A percentile compares a stretch with the other conserved stretches of the same genome.
These are phyloP conservation scores for Neohortaea acidophila DNA, from an alignment of 495 filamentous ascomycete species.

Conservation along the genomic window DNA sequence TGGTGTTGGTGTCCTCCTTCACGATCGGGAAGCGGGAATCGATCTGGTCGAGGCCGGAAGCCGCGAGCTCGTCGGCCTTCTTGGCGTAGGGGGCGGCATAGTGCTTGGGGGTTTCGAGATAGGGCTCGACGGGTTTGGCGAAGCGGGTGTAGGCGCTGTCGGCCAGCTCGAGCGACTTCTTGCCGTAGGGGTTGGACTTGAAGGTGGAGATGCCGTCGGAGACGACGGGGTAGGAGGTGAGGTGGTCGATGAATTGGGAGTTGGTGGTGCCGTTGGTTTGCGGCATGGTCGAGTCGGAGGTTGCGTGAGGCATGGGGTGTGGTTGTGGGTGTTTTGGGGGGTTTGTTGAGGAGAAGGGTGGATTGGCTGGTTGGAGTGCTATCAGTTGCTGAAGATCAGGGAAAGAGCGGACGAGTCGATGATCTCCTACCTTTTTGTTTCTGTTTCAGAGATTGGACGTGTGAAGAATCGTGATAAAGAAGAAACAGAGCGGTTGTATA, in stretches of 20 bases:
- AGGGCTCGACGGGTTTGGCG: slow-evolving; percentile 60
- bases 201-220: slow-evolving; percentile 61
- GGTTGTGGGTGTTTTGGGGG: too few relatives aligned
- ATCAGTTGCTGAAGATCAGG: too few relatives aligned
- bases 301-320: slow-evolving; percentile 30
- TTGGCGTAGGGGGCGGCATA: slow-evolving; percentile 69
- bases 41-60: slow-evolving; percentile 54
- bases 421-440: too few relatives aligned
- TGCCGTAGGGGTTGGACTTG: slow-evolving; percentile 65
- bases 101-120: slow-evolving; percentile 58
- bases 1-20: slow-evolving; percentile 69
- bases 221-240: slow-evolving; percentile 72
- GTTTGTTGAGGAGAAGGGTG: too few relatives aligned
- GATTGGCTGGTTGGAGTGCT: too few relatives aligned
- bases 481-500: too few relatives aligned
- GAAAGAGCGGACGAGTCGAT: too few relatives aligned
- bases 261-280: slow-evolving; percentile 52
- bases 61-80: slow-evolving; percentile 66
- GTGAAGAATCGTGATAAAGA: too few relatives aligned
- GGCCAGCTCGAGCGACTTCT: slow-evolving; percentile 59
- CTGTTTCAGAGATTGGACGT: too few relatives aligned
- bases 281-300: slow-evolving; percentile 19
- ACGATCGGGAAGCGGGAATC: slow-evolving; percentile 72
- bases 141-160: slow-evolving; percentile 50
- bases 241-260: slow-evolving; percentile 33